These are phyloP conservation scores for Protea cynaroides DNA, from an alignment of 164 flowering plant species.

Conservation along the genomic window DNA sequence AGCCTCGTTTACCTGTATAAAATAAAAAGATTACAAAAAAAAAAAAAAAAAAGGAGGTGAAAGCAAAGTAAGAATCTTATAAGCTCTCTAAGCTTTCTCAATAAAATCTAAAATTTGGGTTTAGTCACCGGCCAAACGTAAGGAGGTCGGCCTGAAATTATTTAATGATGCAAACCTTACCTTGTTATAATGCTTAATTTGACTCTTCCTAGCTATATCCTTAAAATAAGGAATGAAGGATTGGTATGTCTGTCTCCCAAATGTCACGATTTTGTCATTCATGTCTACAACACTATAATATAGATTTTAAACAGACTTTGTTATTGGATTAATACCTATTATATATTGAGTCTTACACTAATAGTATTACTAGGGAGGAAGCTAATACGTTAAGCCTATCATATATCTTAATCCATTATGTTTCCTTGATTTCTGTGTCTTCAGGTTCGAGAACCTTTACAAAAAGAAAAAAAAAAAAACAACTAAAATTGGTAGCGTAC, in stretches of 20 bases:
- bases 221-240: slow-evolving; percentile 1
- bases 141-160: neutral
- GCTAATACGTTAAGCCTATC: too few species aligned
- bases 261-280: neutral
- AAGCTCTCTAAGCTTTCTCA: too few species aligned
- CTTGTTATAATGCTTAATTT: slow-evolving; percentile 12
- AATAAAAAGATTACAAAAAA: slow-evolving; percentile 2
- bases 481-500: too few species aligned
- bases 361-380: too few species aligned
- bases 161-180: slow-evolving; percentile 8
- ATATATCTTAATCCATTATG: too few species aligned
- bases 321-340: too few species aligned
- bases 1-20: slow-evolving; percentile 23
- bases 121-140: neutral
- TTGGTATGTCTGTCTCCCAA: slow-evolving; percentile 12
- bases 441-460: too few species aligned
- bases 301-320: too few species aligned
- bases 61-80: neutral
- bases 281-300: too few species aligned
- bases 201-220: slow-evolving; percentile 8
- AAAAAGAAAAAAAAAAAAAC: too few species aligned
- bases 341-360: too few species aligned
- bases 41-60: neutral
- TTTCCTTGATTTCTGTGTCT: too few species aligned
- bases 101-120: neutral